These are phyloP conservation scores for Persicaria tinctoria DNA, from an alignment of 148 eudicot genomes.

Conservation along the genomic window DNA sequence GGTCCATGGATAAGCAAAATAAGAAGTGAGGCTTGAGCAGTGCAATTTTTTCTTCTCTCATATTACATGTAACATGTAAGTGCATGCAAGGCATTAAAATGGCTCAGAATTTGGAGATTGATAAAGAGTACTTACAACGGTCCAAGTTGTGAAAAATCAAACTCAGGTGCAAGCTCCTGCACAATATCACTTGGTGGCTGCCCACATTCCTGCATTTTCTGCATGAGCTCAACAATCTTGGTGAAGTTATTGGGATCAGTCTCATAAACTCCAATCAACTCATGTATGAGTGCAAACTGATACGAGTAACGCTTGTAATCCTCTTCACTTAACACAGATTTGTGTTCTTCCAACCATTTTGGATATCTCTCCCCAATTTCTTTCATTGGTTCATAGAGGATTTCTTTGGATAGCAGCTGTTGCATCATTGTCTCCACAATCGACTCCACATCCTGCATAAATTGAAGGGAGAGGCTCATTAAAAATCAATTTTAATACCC, in stretches of 20 bases:
- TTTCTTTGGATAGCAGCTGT: slow-evolving; percentile 84
- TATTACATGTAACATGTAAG: background rate
- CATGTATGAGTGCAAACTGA: slow-evolving; percentile 71
- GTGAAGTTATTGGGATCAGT: slow-evolving; percentile 77
- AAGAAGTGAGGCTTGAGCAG: background rate
- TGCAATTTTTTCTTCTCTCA: background rate
- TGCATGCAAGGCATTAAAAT: background rate
- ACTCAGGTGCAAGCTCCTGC: slow-evolving; percentile 86
- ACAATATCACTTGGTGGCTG: slow-evolving; percentile 95
- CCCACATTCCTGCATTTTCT: slow-evolving; percentile 99
- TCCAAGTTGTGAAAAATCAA: slow-evolving; percentile 76
- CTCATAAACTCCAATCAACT: slow-evolving; percentile 78
- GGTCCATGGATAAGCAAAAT: background rate
- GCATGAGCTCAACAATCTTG: slow-evolving; percentile 96
- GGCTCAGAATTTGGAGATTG: background rate
- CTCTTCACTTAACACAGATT: slow-evolving; percentile 49
- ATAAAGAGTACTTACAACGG: slow-evolving; percentile 60
- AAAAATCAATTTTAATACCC: background rate
- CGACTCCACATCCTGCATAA: slow-evolving; percentile 77
- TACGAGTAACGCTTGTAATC: slow-evolving; percentile 65
- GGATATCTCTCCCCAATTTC: slow-evolving; percentile 95
- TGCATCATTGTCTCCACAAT: slow-evolving; percentile 98
- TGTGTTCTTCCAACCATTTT: slow-evolving; percentile 85
- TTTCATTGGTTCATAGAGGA: slow-evolving; percentile 93
- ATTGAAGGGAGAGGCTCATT: background rate